These are phyloP conservation scores for Silybum marianum DNA, from an alignment of 129 eudicot genomes.

Conservation along the genomic window DNA sequence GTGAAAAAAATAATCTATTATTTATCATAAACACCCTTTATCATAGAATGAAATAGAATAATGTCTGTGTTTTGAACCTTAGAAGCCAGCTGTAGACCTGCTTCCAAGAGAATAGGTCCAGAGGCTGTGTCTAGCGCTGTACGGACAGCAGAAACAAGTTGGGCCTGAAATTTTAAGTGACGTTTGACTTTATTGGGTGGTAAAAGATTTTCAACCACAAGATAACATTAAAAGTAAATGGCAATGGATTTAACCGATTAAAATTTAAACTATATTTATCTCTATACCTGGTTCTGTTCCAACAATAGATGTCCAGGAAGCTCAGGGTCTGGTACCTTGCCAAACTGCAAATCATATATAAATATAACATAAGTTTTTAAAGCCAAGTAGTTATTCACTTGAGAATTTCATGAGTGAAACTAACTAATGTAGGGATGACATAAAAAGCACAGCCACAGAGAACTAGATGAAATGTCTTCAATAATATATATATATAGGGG, in stretches of 20 bases:
- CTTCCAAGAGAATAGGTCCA: conserved; percentile 92
- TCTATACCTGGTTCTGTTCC: conserved; percentile 90
- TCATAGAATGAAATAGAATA: conserved; percentile 1
- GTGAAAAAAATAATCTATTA: conserved; percentile 38
- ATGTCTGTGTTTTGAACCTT: conserved; percentile 54
- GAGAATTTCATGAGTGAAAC: conserved; percentile 4
- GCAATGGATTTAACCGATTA: conserved; percentile 1
- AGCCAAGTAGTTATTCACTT: neutral
- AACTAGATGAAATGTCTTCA: neutral
- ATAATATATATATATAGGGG: conserved; percentile 3
- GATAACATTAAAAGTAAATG: neutral
- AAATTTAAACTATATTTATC: neutral
- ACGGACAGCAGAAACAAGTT: conserved; percentile 91
- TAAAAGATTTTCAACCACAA: neutral
- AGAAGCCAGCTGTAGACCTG: conserved; percentile 92
- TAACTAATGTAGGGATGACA: neutral
- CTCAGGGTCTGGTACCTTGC: conserved; percentile 79
- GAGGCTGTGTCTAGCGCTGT: conserved; percentile 80
- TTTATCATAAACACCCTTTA: conserved; percentile 20
- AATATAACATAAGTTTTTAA: conserved; percentile 7
- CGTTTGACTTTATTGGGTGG: neutral
- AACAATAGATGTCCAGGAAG: conserved; percentile 84
- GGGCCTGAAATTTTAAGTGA: conserved; percentile 59
- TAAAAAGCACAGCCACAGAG: neutral
- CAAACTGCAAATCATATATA: conserved; percentile 60